These are phyloP conservation scores for Phytopythium montanum DNA, from an alignment of 352 stramenopile species.

Conservation along the genomic window DNA sequence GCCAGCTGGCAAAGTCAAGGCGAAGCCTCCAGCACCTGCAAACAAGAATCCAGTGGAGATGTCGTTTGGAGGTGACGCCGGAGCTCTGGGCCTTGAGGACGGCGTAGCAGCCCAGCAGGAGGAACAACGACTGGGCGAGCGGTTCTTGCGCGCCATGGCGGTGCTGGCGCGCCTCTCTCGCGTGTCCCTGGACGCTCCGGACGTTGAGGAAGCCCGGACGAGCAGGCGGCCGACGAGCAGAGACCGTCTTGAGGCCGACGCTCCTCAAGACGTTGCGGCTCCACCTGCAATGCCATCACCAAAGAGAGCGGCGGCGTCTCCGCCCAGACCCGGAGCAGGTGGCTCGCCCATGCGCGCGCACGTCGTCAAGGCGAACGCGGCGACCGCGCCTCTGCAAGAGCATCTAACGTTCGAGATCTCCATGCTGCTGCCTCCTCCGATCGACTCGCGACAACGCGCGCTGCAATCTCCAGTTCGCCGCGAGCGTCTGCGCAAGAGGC, in stretches of 20 bases:
- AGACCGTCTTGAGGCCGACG: not conserved
- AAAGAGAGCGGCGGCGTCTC: not conserved
- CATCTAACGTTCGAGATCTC: slow-evolving; percentile 65
- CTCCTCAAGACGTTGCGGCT: not conserved
- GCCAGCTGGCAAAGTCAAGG: not conserved
- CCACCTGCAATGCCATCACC: too few species aligned
- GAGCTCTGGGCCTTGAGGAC: not conserved
- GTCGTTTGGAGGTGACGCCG: too few species aligned
- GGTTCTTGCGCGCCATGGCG: slow-evolving; percentile 59
- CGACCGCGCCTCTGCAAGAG: slow-evolving; percentile 26
- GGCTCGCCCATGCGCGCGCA: slow-evolving; percentile 4
- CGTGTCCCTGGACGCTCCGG: slow-evolving; percentile 13
- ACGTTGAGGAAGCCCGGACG: not conserved
- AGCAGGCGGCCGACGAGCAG: not conserved
- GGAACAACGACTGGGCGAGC: slow-evolving; percentile 39
- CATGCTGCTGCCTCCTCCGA: slow-evolving; percentile 46
- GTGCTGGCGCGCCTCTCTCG: slow-evolving; percentile 36
- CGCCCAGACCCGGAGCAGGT: not conserved
- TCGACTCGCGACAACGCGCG: slow-evolving; percentile 44
- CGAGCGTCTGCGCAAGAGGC: slow-evolving; percentile 24
- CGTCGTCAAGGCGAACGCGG: slow-evolving; percentile 4
- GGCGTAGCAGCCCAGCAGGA: not conserved
- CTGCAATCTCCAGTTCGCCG: slow-evolving; percentile 49
- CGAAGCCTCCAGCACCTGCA: not conserved
- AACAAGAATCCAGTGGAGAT: not conserved